Conservation (phyloP, 225 moss, liverwort and hornwort species). For the Neckera pumila region DNA sequence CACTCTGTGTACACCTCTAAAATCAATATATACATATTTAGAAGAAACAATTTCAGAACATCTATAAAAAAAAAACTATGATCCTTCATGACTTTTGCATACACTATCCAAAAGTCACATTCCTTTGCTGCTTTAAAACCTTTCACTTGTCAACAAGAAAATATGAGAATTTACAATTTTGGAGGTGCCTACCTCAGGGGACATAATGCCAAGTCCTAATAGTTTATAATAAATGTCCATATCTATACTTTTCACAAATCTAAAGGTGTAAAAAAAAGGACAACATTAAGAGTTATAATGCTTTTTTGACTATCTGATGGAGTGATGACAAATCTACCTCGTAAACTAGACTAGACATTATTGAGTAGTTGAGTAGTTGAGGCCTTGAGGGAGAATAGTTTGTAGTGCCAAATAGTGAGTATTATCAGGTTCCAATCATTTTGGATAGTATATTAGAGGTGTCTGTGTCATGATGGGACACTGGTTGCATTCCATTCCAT, state of each 20-base stretch:
- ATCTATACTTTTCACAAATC: neutral
- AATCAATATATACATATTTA: neutral
- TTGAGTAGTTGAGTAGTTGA: neutral
- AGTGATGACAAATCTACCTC: neutral
- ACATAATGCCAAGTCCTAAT: neutral
- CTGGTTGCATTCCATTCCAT: neutral
- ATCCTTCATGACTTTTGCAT: neutral
- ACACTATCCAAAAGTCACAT: neutral
- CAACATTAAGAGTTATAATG: neutral
- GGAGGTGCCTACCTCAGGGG: rapidly evolving
- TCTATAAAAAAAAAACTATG: neutral
- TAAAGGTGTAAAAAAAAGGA: neutral
- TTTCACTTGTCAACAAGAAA: no score
- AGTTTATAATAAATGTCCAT: neutral
- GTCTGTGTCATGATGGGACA: neutral
- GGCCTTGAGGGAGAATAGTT: neutral
- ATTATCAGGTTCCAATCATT: neutral
- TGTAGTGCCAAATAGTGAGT: neutral
- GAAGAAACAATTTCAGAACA: neutral
- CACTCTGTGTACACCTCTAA: neutral
- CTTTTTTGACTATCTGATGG: neutral
- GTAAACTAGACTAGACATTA: neutral
- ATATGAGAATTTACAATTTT: neutral
- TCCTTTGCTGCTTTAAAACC: neutral
- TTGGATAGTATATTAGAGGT: no score